Percentiles rank a stretch among this genome's conserved stretches.
These are phyloP conservation scores for Coleophoma eucalyptorum DNA, from an alignment of 2,329 filamentous ascomycete genomes.

Conservation along the genomic window DNA sequence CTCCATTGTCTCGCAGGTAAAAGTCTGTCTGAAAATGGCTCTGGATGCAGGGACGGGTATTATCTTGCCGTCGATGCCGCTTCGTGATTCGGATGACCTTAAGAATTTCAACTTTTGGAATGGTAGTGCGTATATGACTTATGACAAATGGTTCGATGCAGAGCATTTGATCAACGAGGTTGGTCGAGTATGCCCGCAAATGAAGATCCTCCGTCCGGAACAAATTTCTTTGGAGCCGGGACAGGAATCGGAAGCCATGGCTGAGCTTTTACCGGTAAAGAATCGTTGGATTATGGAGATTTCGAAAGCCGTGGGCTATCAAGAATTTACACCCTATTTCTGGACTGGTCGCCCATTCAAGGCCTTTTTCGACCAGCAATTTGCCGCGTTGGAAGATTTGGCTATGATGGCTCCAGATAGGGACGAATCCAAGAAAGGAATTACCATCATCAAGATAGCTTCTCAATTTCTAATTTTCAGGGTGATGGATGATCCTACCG, in stretches of 20 bases:
- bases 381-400: constrained; percentile 6
- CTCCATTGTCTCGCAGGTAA: constrained; percentile 29
- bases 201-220: constrained; percentile 26
- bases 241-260: background rate
- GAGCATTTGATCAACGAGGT: constrained; percentile 23
- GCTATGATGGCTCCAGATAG: constrained; percentile 6
- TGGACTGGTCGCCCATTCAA: constrained; percentile 27
- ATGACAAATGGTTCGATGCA: constrained; percentile 31
- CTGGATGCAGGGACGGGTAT: constrained; percentile 26
- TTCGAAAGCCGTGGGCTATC: constrained; percentile 19
- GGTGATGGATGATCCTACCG: constrained; percentile 32
- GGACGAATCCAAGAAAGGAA: constrained; percentile 17
- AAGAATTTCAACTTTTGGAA: constrained; percentile 29
- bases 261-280: constrained; percentile 14
- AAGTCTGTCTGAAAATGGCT: constrained; percentile 32
- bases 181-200: constrained; percentile 24
- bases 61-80: constrained; percentile 28
- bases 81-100: constrained; percentile 26
- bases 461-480: constrained; percentile 30
- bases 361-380: constrained; percentile 21
- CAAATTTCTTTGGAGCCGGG: constrained; percentile 9
- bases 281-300: constrained; percentile 19
- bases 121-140: constrained; percentile 24
- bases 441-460: constrained; percentile 26
- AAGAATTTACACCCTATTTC: constrained; percentile 24